phyloP scores from a whole-genome alignment of 805 yeast genomes.

The Suhomyces sp. region DNA sequence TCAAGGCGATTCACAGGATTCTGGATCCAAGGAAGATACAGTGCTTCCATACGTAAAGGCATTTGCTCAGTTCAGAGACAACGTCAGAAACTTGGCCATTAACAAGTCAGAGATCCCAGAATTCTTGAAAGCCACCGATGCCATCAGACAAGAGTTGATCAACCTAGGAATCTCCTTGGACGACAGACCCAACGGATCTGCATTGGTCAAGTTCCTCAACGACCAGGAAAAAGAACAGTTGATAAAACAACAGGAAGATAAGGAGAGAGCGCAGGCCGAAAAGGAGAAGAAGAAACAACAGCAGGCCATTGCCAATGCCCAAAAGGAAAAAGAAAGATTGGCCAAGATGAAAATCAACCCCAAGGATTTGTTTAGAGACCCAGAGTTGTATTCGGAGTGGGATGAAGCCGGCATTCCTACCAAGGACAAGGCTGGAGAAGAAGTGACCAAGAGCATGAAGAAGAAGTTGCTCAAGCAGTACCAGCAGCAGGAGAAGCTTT shows the following conservation, averaged over 20 bases:
- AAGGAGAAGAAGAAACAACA: slow-evolving; percentile 58
- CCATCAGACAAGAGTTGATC: slow-evolving; percentile 66
- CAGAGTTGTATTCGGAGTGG: slow-evolving; percentile 62
- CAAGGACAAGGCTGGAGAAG: slow-evolving; percentile 73
- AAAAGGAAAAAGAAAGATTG: slow-evolving; percentile 58
- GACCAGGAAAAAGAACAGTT: slow-evolving; percentile 67
- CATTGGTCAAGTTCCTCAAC: slow-evolving; percentile 78
- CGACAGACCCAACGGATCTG: slow-evolving; percentile 79
- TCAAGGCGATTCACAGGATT: slow-evolving; percentile 9
- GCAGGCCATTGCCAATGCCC: slow-evolving; percentile 49
- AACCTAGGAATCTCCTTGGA: slow-evolving; percentile 81
- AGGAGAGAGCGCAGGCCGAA: slow-evolving; percentile 52
- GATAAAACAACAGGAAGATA: slow-evolving; percentile 56
- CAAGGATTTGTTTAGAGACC: slow-evolving; percentile 64
- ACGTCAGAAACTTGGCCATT: slow-evolving; percentile 73
- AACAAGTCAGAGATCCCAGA: slow-evolving; percentile 46
- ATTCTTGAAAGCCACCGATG: slow-evolving; percentile 70
- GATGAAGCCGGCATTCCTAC: slow-evolving; percentile 84
- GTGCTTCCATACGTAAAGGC: slow-evolving; percentile 79
- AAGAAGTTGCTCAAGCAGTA: slow-evolving; percentile 80
- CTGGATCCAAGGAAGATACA: slow-evolving; percentile 53
- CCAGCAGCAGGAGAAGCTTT: slow-evolving; percentile 77
- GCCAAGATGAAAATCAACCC: slow-evolving; percentile 73
- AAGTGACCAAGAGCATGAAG: slow-evolving; percentile 76
- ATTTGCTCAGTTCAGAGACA: slow-evolving; percentile 77